Percentiles rank a stretch among this genome's conserved stretches.
phyloP scores from a whole-genome alignment of 2,329 filamentous ascomycete genomes.

The Calonectria crousiana region DNA sequence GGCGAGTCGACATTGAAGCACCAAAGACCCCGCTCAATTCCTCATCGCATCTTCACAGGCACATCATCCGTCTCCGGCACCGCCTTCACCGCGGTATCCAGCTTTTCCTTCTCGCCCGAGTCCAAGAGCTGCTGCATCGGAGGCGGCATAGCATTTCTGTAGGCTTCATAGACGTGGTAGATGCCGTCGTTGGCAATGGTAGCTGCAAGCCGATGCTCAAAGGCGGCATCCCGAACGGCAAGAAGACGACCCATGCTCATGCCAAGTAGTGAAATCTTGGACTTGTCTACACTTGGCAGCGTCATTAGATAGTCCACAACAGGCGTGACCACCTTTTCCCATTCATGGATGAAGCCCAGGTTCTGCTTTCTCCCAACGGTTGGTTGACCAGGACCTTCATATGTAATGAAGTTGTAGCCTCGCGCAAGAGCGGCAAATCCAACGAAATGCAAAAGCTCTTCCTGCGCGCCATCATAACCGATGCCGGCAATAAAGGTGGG shows the following conservation, averaged over 20 bases:
- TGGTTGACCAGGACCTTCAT: constrained; percentile 60
- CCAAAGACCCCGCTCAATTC: constrained; percentile 43
- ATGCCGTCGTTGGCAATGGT: constrained; percentile 55
- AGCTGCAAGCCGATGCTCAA: constrained; percentile 58
- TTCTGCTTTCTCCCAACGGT: constrained; percentile 55
- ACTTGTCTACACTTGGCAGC: constrained; percentile 43
- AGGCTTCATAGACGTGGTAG: constrained; percentile 44
- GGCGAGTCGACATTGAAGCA: constrained; percentile 41
- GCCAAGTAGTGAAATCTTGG: constrained; percentile 53
- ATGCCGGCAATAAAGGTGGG: constrained; percentile 56
- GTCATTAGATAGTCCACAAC: constrained; percentile 54
- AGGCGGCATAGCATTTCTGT: constrained; percentile 9
- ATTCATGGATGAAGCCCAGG: constrained; percentile 59
- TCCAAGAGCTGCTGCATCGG: constrained; percentile 21
- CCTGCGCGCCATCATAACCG: constrained; percentile 56
- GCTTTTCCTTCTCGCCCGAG: constrained; percentile 26
- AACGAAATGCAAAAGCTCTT: constrained; percentile 55
- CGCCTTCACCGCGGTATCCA: constrained; percentile 30
- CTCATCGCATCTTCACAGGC: constrained; percentile 38
- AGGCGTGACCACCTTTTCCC: constrained; percentile 56
- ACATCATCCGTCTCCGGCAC: constrained; percentile 9
- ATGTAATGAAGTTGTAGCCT: constrained; percentile 57
- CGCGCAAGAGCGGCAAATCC: constrained; percentile 50
- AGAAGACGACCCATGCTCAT: constrained; percentile 57
- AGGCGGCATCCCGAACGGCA: constrained; percentile 55